Percentiles rank a stretch among this genome's conserved stretches.
Conservation (phyloP, 2,329 filamentous ascomycete species). For the Stachybotrys elegans region DNA sequence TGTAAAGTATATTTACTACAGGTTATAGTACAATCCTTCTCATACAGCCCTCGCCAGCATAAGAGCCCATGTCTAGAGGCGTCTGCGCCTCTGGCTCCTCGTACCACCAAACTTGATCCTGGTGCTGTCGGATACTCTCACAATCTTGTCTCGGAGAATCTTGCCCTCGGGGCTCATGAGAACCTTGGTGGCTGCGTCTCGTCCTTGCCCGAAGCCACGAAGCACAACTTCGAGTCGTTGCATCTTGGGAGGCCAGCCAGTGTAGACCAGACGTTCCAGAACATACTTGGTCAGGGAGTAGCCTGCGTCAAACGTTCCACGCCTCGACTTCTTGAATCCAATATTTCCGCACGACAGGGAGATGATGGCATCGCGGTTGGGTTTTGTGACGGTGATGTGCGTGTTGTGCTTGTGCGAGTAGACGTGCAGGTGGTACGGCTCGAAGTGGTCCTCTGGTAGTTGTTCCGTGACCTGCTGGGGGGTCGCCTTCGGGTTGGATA, state of each 20-base stretch:
- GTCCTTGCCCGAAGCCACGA: conserved; percentile 78
- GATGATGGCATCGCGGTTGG: conserved; percentile 73
- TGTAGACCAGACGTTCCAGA: conserved; percentile 78
- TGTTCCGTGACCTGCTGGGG: too few species aligned
- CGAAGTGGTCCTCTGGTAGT: conserved; percentile 34
- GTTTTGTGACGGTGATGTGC: conserved; percentile 83
- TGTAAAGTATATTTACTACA: conserved; percentile 21
- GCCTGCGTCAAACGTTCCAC: conserved; percentile 82
- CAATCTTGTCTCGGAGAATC: conserved; percentile 67
- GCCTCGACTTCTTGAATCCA: conserved; percentile 79
- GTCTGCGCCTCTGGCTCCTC: conserved; percentile 76
- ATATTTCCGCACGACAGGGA: conserved; percentile 81
- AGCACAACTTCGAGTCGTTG: conserved; percentile 72
- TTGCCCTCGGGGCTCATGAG: conserved; percentile 81
- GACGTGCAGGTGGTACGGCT: conserved; percentile 83
- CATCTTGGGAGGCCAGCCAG: conserved; percentile 72
- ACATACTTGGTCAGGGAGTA: conserved; percentile 86
- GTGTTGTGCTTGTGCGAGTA: conserved; percentile 91
- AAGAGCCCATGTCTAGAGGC: conserved; percentile 46
- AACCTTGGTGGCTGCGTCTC: conserved; percentile 87
- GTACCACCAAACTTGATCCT: conserved; percentile 94
- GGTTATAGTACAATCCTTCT: conserved; percentile 28
- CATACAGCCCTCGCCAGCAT: conserved; percentile 4
- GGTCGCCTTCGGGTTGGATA: too few species aligned
- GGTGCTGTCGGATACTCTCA: conserved; percentile 78